These are phyloP conservation scores for Candida cerambycidarum DNA, from an alignment of 805 yeast genomes.

Conservation along the genomic window DNA sequence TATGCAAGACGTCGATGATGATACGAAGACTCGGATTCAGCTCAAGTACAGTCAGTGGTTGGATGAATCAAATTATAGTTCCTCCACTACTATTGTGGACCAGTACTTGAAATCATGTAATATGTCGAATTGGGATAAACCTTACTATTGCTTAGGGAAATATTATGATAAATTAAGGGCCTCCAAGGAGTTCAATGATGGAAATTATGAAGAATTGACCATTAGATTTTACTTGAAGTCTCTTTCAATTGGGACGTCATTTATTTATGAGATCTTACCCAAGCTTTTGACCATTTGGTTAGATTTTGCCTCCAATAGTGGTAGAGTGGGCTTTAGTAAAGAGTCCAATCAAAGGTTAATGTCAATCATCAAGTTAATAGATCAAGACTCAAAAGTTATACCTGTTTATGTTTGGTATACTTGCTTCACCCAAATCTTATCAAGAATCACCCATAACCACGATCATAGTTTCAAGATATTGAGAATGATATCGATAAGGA, in stretches of 20 bases:
- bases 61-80: constrained; percentile 79
- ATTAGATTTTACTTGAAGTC: constrained; percentile 59
- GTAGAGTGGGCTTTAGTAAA: constrained; percentile 15
- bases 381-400: constrained; percentile 32
- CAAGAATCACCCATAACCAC: constrained; percentile 70
- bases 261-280: constrained; percentile 81
- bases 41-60: constrained; percentile 86
- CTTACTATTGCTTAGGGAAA: constrained; percentile 76
- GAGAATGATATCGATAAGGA: constrained; percentile 52
- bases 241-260: constrained; percentile 59
- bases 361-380: constrained; percentile 5
- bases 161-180: constrained; percentile 79
- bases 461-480: constrained; percentile 55
- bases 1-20: not conserved
- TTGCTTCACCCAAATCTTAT: constrained; percentile 80
- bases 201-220: constrained; percentile 54
- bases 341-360: constrained; percentile 28
- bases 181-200: constrained; percentile 50
- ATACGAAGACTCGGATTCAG: constrained; percentile 47
- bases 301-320: constrained; percentile 54
- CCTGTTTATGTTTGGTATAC: constrained; percentile 69
- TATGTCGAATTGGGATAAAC: constrained; percentile 69
- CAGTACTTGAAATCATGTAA: constrained; percentile 64
- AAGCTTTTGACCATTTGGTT: constrained; percentile 90
- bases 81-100: constrained; percentile 66